Evolutionary conservation across 106 monocot genomes (phyloP).

Genomic region (Cymbidium sinense): DNA sequence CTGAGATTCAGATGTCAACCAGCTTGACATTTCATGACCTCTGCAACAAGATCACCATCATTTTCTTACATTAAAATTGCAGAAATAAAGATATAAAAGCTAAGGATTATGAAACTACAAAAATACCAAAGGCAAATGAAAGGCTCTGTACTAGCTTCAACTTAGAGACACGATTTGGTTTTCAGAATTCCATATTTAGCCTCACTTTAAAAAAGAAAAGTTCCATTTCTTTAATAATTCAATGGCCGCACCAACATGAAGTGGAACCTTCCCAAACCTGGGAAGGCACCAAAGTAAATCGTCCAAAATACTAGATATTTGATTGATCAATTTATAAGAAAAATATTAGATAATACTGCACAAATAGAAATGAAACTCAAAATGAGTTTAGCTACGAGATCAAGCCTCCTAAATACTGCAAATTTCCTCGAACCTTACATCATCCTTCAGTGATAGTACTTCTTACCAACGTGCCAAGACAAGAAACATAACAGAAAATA

Average conservation of each 20-base stretch:
- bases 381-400: background rate
- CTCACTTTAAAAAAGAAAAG: background rate
- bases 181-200: background rate
- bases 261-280: background rate
- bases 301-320: background rate
- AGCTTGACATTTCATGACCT: slow-evolving; percentile 97
- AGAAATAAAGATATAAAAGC: background rate
- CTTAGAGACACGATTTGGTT: background rate
- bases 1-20: slow-evolving; percentile 93
- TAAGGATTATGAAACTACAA: background rate
- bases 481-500: background rate
- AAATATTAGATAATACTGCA: background rate
- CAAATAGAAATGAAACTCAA: background rate
- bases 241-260: background rate
- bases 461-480: background rate
- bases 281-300: background rate
- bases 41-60: slow-evolving; percentile 30
- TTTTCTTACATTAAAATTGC: background rate
- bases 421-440: background rate
- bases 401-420: background rate
- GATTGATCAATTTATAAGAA: background rate
- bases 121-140: background rate
- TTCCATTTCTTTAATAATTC: background rate
- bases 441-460: background rate
- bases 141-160: background rate